Percentiles rank a stretch among this genome's conserved stretches.
Evolutionary conservation across 1,139 yeast species (phyloP).

Genomic region (Kodamaea sp.): DNA sequence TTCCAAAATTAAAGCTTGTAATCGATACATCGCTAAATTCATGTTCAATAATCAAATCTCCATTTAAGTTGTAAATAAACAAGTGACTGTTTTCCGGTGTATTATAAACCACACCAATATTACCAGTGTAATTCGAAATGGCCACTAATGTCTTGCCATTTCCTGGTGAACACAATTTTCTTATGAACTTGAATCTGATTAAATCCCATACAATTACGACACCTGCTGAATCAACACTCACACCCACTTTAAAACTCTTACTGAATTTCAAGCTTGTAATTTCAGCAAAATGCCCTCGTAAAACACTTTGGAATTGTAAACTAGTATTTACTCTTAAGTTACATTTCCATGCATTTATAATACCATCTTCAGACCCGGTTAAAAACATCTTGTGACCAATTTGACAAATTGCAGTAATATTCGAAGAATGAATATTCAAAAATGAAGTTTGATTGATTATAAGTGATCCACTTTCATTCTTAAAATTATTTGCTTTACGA

Average conservation of each 20-base stretch:
- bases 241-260: conserved; percentile 48
- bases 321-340: conserved; percentile 21
- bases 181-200: conserved; percentile 45
- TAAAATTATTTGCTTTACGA: conserved; percentile 30
- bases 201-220: conserved; percentile 57
- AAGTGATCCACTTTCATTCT: conserved; percentile 32
- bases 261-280: conserved; percentile 44
- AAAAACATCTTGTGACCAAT: conserved; percentile 39
- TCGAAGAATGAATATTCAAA: conserved; percentile 36
- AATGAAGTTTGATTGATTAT: conserved; percentile 41
- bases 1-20: conserved; percentile 31
- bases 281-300: conserved; percentile 52
- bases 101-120: conserved; percentile 37
- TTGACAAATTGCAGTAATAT: conserved; percentile 34
- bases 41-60: conserved; percentile 33
- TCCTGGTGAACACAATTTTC: conserved; percentile 30
- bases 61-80: conserved; percentile 51
- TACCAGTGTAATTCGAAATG: conserved; percentile 56
- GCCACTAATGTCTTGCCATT: conserved; percentile 27
- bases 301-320: conserved; percentile 42
- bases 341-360: conserved; percentile 54
- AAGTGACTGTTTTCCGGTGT: conserved; percentile 20
- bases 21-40: conserved; percentile 16
- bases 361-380: conserved; percentile 55
- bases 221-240: conserved; percentile 52